phyloP scores from a whole-genome alignment of 1,284 basidiomycete species.

The Irpex sp. region DNA sequence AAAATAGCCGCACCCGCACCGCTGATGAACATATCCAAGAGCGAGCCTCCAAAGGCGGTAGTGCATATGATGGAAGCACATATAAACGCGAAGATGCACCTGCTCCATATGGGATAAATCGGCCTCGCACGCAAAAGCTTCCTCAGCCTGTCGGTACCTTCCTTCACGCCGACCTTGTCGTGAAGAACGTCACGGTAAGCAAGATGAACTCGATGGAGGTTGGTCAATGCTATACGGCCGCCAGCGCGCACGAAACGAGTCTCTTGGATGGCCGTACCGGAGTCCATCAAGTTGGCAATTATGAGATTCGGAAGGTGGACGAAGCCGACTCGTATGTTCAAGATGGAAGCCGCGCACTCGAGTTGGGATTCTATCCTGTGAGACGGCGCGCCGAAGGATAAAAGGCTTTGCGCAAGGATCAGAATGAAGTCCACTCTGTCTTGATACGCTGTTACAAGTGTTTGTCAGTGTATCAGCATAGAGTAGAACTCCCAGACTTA shows the following conservation, averaged over 20 bases:
- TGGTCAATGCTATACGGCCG: constrained; percentile 70
- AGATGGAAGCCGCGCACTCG: constrained; percentile 45
- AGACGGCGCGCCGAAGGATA: constrained; percentile 82
- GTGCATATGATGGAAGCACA: constrained; percentile 77
- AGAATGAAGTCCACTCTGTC: constrained; percentile 75
- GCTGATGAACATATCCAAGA: constrained; percentile 79
- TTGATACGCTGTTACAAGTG: constrained; percentile 49
- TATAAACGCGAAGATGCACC: constrained; percentile 71
- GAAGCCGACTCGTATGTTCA: constrained; percentile 66
- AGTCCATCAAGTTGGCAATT: constrained; percentile 73
- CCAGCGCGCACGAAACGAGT: constrained; percentile 78
- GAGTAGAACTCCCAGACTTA: constrained; percentile 9
- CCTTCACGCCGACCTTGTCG: constrained; percentile 64
- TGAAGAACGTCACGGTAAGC: constrained; percentile 79
- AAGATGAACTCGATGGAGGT: constrained; percentile 68
- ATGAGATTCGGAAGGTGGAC: constrained; percentile 79
- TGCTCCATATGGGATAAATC: constrained; percentile 56
- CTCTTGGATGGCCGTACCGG: constrained; percentile 53
- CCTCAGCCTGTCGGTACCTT: constrained; percentile 59
- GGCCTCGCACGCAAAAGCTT: constrained; percentile 57
- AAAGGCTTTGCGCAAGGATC: constrained; percentile 76
- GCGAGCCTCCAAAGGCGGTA: constrained; percentile 78
- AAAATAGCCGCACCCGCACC: constrained; percentile 68
- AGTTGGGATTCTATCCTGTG: constrained; percentile 86
- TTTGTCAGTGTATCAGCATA: not conserved